phyloP scores from a whole-genome alignment of 495 filamentous ascomycete genomes.

The Trichoderma parareesei region DNA sequence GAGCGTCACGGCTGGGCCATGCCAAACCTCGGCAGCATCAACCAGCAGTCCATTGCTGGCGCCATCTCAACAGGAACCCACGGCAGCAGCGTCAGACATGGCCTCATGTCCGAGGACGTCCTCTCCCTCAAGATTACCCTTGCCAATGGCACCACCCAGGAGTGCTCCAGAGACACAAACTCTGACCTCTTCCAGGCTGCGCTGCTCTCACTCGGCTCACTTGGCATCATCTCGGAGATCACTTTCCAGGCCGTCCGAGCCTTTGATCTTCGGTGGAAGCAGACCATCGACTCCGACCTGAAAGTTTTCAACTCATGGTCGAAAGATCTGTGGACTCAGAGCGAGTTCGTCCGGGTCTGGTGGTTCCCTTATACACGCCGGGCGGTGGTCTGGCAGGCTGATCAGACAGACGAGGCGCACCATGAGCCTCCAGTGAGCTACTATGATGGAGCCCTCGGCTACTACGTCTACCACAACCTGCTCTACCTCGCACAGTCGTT shows the following conservation, averaged over 20 bases:
- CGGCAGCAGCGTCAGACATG: slow-evolving; percentile 77
- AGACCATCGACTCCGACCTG: slow-evolving; percentile 61
- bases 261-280: slow-evolving; percentile 79
- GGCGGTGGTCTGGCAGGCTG: slow-evolving; percentile 78
- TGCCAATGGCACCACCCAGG: slow-evolving; percentile 66
- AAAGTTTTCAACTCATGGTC: slow-evolving; percentile 67
- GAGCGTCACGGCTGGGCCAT: slow-evolving; percentile 68
- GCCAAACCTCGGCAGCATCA: slow-evolving; percentile 88
- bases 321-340: slow-evolving; percentile 65
- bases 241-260: slow-evolving; percentile 68
- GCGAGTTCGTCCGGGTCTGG: slow-evolving; percentile 90
- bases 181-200: slow-evolving; percentile 79
- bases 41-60: slow-evolving; percentile 86
- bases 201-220: slow-evolving; percentile 75
- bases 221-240: slow-evolving; percentile 86
- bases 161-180: slow-evolving; percentile 65
- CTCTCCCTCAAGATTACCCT: slow-evolving; percentile 68
- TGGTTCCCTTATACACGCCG: slow-evolving; percentile 90
- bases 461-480: slow-evolving; percentile 80
- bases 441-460: slow-evolving; percentile 75
- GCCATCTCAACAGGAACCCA: slow-evolving; percentile 91
- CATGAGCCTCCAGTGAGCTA: slow-evolving; percentile 45
- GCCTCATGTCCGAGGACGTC: slow-evolving; percentile 71
- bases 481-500: slow-evolving; percentile 70
- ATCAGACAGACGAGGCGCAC: slow-evolving; percentile 49